phyloP scores from a whole-genome alignment of 306 rosid species.

The Dryas drummondii region DNA sequence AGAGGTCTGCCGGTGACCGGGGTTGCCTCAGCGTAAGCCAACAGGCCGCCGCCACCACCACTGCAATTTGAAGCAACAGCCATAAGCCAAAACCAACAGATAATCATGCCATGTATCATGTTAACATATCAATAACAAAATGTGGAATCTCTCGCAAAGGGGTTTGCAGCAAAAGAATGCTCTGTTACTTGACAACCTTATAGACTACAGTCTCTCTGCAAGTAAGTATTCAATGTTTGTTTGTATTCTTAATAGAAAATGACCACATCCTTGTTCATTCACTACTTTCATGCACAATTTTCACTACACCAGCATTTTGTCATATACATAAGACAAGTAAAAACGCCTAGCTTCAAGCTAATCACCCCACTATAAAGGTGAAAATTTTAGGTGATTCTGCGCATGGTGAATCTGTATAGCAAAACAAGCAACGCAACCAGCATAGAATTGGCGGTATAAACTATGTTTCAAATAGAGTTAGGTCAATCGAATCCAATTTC shows the following conservation, averaged over 20 bases:
- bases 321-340: too few relatives aligned
- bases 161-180: background rate
- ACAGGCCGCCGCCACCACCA: conserved; percentile 78
- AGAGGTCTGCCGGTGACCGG: conserved; percentile 18
- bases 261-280: background rate
- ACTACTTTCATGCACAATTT: background rate
- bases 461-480: background rate
- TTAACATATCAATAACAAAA: background rate
- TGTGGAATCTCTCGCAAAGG: background rate
- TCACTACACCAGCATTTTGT: background rate
- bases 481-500: background rate
- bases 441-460: too few relatives aligned
- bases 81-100: conserved; percentile 12
- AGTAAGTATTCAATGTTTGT: background rate
- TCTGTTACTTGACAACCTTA: background rate
- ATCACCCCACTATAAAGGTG: too few relatives aligned
- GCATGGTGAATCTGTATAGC: background rate
- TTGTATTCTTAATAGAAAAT: background rate
- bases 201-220: background rate
- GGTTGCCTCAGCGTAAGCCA: conserved; percentile 64
- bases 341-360: too few relatives aligned
- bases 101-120: background rate
- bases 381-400: background rate
- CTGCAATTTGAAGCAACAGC: conserved; percentile 38
- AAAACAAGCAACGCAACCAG: too few relatives aligned